These are phyloP conservation scores for Hirsutella rhossiliensis DNA, from an alignment of 2,329 filamentous ascomycete genomes.

Conservation along the genomic window DNA sequence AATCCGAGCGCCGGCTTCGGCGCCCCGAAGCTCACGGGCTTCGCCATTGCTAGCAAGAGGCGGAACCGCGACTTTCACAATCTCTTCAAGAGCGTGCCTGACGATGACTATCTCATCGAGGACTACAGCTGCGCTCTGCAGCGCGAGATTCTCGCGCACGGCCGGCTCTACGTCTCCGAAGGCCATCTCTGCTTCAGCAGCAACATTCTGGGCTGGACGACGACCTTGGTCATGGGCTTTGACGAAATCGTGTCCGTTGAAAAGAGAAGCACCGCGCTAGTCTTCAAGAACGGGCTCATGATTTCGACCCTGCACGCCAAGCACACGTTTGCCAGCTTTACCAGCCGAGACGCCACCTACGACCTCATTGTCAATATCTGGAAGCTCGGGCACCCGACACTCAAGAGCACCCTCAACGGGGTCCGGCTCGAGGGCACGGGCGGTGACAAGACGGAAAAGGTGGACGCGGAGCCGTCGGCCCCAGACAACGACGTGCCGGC, in stretches of 20 bases:
- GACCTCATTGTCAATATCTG: conserved; percentile 96
- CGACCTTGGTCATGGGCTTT: conserved; percentile 94
- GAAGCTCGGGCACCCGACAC: conserved; percentile 88
- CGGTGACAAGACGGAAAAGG: conserved; percentile 85
- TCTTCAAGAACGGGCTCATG: conserved; percentile 96
- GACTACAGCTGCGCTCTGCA: conserved; percentile 97
- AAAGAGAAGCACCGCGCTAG: conserved; percentile 86
- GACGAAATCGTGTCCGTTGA: conserved; percentile 96
- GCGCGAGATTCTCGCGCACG: conserved; percentile 88
- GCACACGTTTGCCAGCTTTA: conserved; percentile 90
- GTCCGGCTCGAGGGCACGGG: conserved; percentile 70
- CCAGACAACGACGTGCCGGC: conserved; percentile 26
- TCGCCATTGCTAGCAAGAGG: conserved; percentile 92
- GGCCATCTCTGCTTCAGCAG: conserved; percentile 97
- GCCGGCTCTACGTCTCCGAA: conserved; percentile 89
- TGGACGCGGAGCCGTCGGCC: conserved; percentile 35
- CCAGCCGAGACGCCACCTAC: conserved; percentile 90
- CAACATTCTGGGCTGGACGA: conserved; percentile 97
- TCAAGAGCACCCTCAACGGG: conserved; percentile 85
- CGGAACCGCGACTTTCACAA: conserved; percentile 91
- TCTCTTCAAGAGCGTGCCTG: conserved; percentile 90
- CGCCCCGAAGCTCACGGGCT: conserved; percentile 75
- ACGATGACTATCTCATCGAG: conserved; percentile 96
- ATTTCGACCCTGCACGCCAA: conserved; percentile 92
- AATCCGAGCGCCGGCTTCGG: conserved; percentile 45